Evolutionary conservation across 2,329 filamentous ascomycete genomes (phyloP), one percentile per base, ranked within the genome.

Genomic region (Ciborinia camelliae): DNA sequence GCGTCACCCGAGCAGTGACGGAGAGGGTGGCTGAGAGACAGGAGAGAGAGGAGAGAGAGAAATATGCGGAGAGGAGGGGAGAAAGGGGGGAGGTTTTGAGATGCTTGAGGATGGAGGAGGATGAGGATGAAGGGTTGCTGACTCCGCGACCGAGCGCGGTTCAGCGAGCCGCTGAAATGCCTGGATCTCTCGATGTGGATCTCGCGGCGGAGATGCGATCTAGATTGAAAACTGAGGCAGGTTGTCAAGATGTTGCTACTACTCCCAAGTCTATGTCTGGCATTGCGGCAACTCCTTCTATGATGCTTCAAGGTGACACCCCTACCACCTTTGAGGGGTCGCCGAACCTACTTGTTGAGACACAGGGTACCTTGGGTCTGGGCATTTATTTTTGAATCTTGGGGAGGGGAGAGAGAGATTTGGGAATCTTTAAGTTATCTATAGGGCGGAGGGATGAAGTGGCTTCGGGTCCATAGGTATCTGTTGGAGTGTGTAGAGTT

Each of bases 171-270:
- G 30, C 32, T 26, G n/a, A 73, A 48, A 71, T 75, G 28, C 74
- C 75, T 1, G 75, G 75, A 32, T 77, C 78, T 28, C 69, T 73
- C 23, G 76, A 77, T 41, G 76, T 73, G 20, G 73, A 76, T 9
- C 73, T 77, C 32, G 26, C 23, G 30, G 35, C 47, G 52, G 12
- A 51, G 18, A 48, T 70, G 26, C 72, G 69, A 55, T 71, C 63
- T 23, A 73, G 71, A 51, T 68, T 75, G 43, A 68, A 72, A 53
- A 73, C 67, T 14, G 71, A 73, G 45, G 5, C 28, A 23, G 14
- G 23, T 20, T 23, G 51, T 28, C 70, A 71, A 28, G 61, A 75
- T 68, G 70, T n/a, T n/a, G n/a, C 74, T 37, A 75, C 71, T 2
- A 75, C 76, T 1, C 74, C 75, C 4, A 74, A 75, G 45, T 70